Evolutionary conservation across 2,329 filamentous ascomycete species (phyloP).

Genomic region (Scedosporium apiospermum): DNA sequence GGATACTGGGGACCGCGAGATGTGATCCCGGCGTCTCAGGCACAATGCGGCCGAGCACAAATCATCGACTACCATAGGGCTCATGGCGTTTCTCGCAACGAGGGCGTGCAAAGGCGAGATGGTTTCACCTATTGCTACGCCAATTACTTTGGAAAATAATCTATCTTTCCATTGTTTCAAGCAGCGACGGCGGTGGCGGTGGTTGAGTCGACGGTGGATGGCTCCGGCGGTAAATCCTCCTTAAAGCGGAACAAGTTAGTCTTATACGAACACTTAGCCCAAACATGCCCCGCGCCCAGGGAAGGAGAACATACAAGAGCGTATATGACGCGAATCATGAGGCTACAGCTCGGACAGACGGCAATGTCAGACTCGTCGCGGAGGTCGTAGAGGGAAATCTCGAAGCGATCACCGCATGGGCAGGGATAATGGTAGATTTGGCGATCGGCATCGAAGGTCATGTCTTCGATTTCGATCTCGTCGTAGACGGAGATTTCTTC

Average conservation of each 20-base stretch:
- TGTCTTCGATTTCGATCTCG: slow-evolving; percentile 97
- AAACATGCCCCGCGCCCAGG: no score
- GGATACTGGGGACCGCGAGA: no score
- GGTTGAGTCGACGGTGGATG: slow-evolving; percentile 17
- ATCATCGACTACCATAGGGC: no score
- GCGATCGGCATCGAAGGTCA: slow-evolving; percentile 75
- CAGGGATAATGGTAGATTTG: slow-evolving; percentile 95
- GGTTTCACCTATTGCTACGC: not conserved
- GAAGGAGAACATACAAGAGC: slow-evolving; percentile 53
- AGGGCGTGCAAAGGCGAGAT: no score
- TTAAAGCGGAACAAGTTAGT: slow-evolving; percentile 17
- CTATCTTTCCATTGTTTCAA: slow-evolving; percentile 14
- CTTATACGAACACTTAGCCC: not conserved
- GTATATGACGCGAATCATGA: slow-evolving; percentile 94
- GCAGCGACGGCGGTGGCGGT: slow-evolving; percentile 30
- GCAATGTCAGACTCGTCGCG: slow-evolving; percentile 86
- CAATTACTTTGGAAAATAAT: not conserved
- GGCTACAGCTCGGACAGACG: slow-evolving; percentile 93
- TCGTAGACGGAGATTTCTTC: slow-evolving; percentile 73
- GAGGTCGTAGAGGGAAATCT: slow-evolving; percentile 77
- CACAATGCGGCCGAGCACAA: no score
- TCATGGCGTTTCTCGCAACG: no score
- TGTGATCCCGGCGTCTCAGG: no score
- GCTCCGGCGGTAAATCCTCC: slow-evolving; percentile 34
- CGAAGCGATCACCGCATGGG: slow-evolving; percentile 93